phyloP scores from a whole-genome alignment of 495 filamentous ascomycete species.

The Trypethelium eluteriae region DNA sequence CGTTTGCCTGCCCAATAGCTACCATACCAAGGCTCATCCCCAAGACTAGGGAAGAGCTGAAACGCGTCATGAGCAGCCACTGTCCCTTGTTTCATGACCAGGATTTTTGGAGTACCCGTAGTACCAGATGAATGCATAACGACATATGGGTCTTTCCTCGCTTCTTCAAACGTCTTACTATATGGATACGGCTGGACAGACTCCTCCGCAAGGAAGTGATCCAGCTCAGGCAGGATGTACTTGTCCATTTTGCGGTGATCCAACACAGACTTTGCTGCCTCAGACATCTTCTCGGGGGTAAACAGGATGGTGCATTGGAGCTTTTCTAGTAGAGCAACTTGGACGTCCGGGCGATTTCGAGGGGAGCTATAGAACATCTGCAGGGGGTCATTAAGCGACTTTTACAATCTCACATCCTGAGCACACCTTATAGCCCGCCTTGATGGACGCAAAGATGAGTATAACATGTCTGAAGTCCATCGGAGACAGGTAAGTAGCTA shows the following conservation, averaged over 20 bases:
- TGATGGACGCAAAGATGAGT: not conserved
- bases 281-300: not conserved
- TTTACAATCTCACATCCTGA: not conserved
- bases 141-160: constrained; percentile 26
- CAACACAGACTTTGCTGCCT: not conserved
- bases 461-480: constrained; percentile 11
- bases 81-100: constrained; percentile 2
- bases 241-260: constrained; percentile 4
- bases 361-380: constrained; percentile 6
- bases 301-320: not conserved
- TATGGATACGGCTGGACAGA: constrained; percentile 24
- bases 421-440: not conserved
- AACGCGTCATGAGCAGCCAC: constrained; percentile 4
- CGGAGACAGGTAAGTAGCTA: constrained; percentile 7
- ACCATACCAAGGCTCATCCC: not conserved
- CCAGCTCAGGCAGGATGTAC: not conserved
- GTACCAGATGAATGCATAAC: constrained; percentile 32
- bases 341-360: constrained; percentile 7
- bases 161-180: constrained; percentile 28
- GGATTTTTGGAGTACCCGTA: constrained; percentile 28
- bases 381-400: not conserved
- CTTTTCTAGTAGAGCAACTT: constrained; percentile 7
- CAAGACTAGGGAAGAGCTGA: not conserved
- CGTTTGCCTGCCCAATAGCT: constrained; percentile 1
- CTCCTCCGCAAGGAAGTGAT: not conserved